phyloP scores from a whole-genome alignment of 805 yeast genomes.

The Cyberlindnera mississippiensis region DNA sequence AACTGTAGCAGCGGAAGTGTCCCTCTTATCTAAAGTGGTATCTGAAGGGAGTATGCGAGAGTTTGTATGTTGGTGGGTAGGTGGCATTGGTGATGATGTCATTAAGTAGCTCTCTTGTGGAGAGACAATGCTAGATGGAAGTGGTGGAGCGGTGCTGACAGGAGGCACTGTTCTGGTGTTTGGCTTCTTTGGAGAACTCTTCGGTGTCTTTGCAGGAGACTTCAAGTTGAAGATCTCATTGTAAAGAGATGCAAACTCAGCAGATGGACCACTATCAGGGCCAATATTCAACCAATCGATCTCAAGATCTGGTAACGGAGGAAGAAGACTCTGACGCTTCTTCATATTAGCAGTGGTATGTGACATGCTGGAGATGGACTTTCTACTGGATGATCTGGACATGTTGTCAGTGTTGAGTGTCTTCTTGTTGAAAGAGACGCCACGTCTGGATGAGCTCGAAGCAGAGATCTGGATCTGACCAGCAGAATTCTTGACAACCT shows the following conservation, averaged over 20 bases:
- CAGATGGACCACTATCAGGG: conserved; percentile 17
- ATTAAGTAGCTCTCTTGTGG: background rate
- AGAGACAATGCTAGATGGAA: conserved; percentile 2
- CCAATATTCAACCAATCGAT: conserved; percentile 24
- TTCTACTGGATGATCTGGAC: conserved; percentile 27
- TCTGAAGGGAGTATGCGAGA: background rate
- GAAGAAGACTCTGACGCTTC: conserved; percentile 27
- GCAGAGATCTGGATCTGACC: conserved; percentile 30
- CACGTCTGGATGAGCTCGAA: conserved; percentile 30
- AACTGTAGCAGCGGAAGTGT: background rate
- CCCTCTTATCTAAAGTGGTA: background rate
- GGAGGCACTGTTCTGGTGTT: background rate
- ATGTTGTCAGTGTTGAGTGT: conserved; percentile 7
- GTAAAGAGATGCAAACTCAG: conserved; percentile 29
- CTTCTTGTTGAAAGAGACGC: conserved; percentile 29
- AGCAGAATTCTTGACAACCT: conserved; percentile 18
- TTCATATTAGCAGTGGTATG: conserved; percentile 6
- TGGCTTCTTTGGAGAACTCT: conserved; percentile 3
- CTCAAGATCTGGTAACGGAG: conserved; percentile 28
- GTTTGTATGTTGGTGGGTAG: background rate
- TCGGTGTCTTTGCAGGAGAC: conserved; percentile 14
- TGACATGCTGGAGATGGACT: conserved; percentile 14
- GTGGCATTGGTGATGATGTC: conserved; percentile 5
- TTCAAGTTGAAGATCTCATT: conserved; percentile 28
- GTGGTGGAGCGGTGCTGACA: background rate